A percentile compares a stretch with the other conserved stretches of the same genome.
Evolutionary conservation across 2,329 filamentous ascomycete species (phyloP).

Genomic region (Diplodia sapinea): DNA sequence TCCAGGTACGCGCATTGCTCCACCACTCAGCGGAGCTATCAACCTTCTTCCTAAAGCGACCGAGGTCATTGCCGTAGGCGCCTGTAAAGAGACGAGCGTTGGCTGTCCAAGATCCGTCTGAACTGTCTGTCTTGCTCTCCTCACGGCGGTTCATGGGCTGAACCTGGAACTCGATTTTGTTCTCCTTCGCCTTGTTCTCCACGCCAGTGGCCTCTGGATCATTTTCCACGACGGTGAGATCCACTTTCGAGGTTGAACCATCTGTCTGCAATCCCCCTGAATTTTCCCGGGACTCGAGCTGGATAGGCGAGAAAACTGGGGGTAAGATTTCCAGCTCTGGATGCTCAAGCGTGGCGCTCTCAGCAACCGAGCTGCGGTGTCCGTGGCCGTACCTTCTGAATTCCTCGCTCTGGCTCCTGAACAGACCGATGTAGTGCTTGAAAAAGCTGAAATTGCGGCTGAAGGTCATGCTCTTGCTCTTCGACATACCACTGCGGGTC

Average conservation of each 20-base stretch:
- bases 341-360: slow-evolving; percentile 51
- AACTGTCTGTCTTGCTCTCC: slow-evolving; percentile 13
- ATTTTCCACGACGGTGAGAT: neutral
- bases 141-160: neutral
- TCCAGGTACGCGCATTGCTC: slow-evolving; percentile 18
- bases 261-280: neutral
- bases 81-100: slow-evolving; percentile 17
- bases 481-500: slow-evolving; percentile 35
- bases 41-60: neutral
- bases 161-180: neutral
- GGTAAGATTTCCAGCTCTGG: slow-evolving; percentile 57
- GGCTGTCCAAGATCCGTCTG: slow-evolving; percentile 18
- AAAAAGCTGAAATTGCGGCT: slow-evolving; percentile 48
- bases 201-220: neutral
- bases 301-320: slow-evolving; percentile 37
- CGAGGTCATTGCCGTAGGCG: neutral
- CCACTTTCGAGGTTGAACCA: neutral
- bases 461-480: slow-evolving; percentile 51
- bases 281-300: neutral
- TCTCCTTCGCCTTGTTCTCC: neutral
- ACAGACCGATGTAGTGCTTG: slow-evolving; percentile 53
- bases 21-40: slow-evolving; percentile 25
- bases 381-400: slow-evolving; percentile 50
- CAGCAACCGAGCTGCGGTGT: slow-evolving; percentile 52
- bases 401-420: slow-evolving; percentile 48